A percentile compares a stretch with the other conserved stretches of the same genome.
Evolutionary conservation across 108 stramenopile species (phyloP).

Genomic region (Hondaea fermentalgiana): DNA sequence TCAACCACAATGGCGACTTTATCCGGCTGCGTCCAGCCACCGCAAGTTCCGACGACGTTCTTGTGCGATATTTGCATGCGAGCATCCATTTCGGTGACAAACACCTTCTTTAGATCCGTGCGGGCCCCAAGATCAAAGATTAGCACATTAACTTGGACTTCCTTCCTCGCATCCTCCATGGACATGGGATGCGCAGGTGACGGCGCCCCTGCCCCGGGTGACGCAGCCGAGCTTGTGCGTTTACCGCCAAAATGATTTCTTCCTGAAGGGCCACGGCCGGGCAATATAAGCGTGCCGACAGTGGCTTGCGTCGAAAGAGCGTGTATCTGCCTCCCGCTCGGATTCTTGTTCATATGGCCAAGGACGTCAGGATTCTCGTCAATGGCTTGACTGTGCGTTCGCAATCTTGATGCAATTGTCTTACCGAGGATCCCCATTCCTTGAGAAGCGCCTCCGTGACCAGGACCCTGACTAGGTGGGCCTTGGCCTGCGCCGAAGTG

Average conservation of each 20-base stretch:
- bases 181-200: too few species aligned
- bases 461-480: too few species aligned
- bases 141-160: background rate
- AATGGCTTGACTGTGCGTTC: too few species aligned
- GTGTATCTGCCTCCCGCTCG: background rate
- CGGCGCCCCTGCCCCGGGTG: too few species aligned
- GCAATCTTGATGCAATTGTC: too few species aligned
- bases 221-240: background rate
- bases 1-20: background rate
- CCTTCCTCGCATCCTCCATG: too few species aligned
- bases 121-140: background rate
- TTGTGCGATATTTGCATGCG: background rate
- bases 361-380: too few species aligned
- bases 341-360: background rate
- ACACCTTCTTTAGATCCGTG: background rate
- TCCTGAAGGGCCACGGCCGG: background rate
- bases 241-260: background rate
- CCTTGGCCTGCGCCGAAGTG: background rate
- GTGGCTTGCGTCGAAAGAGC: too few species aligned
- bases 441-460: too few species aligned
- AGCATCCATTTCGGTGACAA: background rate
- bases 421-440: too few species aligned
- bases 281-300: too few species aligned
- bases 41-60: background rate
- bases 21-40: background rate